Base-by-base conservation (phyloP, 495 filamentous ascomycete species). In the Aspergillus wentii region DNA sequence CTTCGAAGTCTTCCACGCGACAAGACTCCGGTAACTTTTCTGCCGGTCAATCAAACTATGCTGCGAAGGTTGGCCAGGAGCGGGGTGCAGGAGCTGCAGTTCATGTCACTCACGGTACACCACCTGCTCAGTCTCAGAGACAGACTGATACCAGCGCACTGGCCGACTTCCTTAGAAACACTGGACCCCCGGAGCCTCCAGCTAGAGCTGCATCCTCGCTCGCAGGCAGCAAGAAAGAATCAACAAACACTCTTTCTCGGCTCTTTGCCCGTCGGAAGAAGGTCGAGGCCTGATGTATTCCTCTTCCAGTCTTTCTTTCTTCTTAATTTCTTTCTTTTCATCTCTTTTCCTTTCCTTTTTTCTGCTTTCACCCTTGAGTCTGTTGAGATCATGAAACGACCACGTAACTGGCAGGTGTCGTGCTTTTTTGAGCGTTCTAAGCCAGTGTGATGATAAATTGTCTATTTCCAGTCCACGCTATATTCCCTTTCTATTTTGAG, bases 151-250 rank as follows among this genome's bases (percentile, higher is more conserved):
- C 85, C 3, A 77, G 76, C 27, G 86, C 89, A 20, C 60, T 94
- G 37, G 86, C 88, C 2, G 83, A 86, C 46, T 94, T 94, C 57
- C 62, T 95, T 10, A 78, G 74, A 27, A 83, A 81, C 42, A 85
- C 83, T 16, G 86, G 74, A 14, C 86, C 88, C n/a, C 85, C 85
- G 1, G 61, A 60, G 33, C 56, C 68, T 4, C 41, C 47, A 22
- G 42, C 45, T 23, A 56, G 37, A 13, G 21, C 46, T 3, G 20
- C 47, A 13, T 40, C 43, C 8, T 33, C 46, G 26, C 22, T 38
- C 21, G 28, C 34, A 28, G 39, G 30, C 7, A 35, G 35, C 10
- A 63, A 60, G 46, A 22, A 20, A 9, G 57, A 59, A 33, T 57
- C 62, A 8, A 33, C 44, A 18, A 49, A 46, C 21, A 39, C 52